Conservation (phyloP, 78 protist species). For the Dictyostelium discoideum region DNA sequence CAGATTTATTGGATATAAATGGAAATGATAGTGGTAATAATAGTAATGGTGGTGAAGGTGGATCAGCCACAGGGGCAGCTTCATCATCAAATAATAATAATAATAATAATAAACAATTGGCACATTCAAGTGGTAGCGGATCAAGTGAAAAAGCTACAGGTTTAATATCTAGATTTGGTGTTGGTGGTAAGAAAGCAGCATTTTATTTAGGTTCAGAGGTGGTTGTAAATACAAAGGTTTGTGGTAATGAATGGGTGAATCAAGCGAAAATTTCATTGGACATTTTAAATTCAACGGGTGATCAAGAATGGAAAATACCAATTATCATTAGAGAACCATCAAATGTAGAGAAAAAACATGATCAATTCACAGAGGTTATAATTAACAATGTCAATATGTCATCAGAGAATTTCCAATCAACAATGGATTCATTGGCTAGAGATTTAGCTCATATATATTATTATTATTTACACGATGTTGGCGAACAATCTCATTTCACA, state of each 20-base stretch:
- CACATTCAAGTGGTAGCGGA: background rate
- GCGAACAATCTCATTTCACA: background rate
- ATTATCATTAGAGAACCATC: constrained; percentile 46
- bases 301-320: constrained; percentile 80
- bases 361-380: constrained; percentile 53
- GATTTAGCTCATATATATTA: constrained; percentile 69
- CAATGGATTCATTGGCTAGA: background rate
- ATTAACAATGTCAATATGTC: constrained; percentile 10
- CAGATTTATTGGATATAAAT: constrained; percentile 17
- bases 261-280: constrained; percentile 61
- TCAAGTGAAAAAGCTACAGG: constrained; percentile 25
- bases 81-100: too few species aligned
- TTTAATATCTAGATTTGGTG: constrained; percentile 79
- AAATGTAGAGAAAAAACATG: background rate
- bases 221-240: constrained; percentile 37
- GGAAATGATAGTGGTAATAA: background rate
- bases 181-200: constrained; percentile 83
- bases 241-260: constrained; percentile 26
- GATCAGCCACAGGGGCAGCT: background rate
- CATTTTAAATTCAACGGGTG: constrained; percentile 44
- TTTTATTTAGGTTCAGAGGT: constrained; percentile 74
- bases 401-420: background rate
- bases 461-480: constrained; percentile 54
- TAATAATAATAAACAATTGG: background rate
- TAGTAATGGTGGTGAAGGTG: background rate